phyloP scores from a whole-genome alignment of 495 filamentous ascomycete species.

The Neurospora tetraspora region DNA sequence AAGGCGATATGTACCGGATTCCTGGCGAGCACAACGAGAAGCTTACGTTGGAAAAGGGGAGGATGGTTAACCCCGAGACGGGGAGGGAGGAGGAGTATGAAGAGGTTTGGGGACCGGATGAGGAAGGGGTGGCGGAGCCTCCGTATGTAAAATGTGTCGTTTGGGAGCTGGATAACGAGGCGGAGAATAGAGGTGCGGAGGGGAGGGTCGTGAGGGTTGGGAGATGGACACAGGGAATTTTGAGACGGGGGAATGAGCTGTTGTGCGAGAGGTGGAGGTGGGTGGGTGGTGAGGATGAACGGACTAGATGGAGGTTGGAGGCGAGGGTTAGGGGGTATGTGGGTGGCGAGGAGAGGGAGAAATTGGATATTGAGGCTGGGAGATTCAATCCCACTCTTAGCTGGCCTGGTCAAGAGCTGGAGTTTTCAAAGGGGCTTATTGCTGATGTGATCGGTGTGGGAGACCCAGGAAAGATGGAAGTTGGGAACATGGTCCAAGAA shows the following conservation, averaged over 20 bases:
- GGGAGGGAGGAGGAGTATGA: conserved; percentile 38
- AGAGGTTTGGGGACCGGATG: conserved; percentile 44
- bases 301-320: conserved; percentile 10
- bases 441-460: not conserved
- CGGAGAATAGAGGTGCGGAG: conserved; percentile 2
- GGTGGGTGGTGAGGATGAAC: conserved; percentile 5
- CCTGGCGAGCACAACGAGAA: conserved; percentile 21
- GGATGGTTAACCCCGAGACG: conserved; percentile 36
- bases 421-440: not conserved
- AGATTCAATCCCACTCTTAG: too few relatives aligned
- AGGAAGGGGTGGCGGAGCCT: conserved; percentile 25
- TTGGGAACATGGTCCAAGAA: not conserved
- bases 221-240: conserved; percentile 30
- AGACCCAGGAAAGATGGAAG: not conserved
- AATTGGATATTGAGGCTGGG: not conserved
- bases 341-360: not conserved
- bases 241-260: conserved; percentile 5
- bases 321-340: conserved; percentile 11
- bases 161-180: conserved; percentile 31
- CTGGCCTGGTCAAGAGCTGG: too few relatives aligned
- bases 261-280: conserved; percentile 7
- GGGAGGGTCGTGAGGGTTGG: conserved; percentile 28
- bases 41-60: conserved; percentile 37
- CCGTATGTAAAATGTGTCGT: conserved; percentile 31
- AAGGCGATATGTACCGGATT: conserved; percentile 39